Evolutionary conservation across 352 stramenopile species (phyloP).

Genomic region (Globisporangium nagaii): DNA sequence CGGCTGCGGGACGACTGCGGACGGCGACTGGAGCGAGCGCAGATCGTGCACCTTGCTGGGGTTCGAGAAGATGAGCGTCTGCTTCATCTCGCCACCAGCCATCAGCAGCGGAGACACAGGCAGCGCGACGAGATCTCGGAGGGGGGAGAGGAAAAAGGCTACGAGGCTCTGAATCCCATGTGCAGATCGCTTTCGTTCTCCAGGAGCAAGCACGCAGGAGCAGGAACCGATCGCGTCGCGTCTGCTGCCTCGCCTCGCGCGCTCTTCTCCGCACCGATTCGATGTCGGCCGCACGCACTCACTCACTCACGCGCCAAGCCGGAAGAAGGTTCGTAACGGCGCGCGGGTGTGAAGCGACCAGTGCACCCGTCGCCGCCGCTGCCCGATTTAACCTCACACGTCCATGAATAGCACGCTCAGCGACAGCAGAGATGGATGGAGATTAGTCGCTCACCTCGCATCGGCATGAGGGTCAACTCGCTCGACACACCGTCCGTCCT

Average conservation of each 20-base stretch:
- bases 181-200: background rate
- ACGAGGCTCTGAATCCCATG: background rate
- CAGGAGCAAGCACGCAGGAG: background rate
- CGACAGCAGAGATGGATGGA: no score
- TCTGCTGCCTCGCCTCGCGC: background rate
- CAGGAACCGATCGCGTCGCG: background rate
- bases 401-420: background rate
- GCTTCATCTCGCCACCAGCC: slow-evolving; percentile 7
- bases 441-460: no score
- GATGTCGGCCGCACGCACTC: background rate
- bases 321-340: background rate
- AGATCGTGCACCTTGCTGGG: slow-evolving; percentile 10
- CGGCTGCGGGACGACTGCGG: background rate
- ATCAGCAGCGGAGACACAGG: background rate
- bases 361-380: background rate
- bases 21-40: slow-evolving; percentile 4
- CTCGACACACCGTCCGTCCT: no score
- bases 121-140: background rate
- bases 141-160: no score
- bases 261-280: no score
- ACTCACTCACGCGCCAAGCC: background rate
- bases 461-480: no score
- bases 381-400: background rate
- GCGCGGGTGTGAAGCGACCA: background rate
- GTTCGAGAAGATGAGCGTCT: slow-evolving; percentile 10